Base-by-base conservation (phyloP, 306 rosid genomes). In the Sophora flavescens region DNA sequence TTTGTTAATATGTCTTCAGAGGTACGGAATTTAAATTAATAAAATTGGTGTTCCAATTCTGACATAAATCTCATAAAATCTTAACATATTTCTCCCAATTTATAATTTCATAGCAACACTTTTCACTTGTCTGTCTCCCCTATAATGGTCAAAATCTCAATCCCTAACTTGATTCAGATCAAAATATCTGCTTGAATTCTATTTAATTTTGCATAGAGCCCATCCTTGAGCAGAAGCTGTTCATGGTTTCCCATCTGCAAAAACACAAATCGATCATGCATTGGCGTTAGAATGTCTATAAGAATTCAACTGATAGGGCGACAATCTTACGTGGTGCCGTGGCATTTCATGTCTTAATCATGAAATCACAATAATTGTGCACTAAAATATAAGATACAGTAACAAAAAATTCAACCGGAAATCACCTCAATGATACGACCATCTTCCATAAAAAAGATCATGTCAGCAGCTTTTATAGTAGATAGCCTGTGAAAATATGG, bases 401-500 rank as follows among this genome's bases (percentile, higher is more conserved):
- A 67, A 30, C 52, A 13, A 68, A 54, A n/a, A 54, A 28, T 67
- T 80, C 70, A 50, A 63, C 26, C 1, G 70, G 65, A 44, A 79
- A 74, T 65, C 84, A 93, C 98, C 98, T 93, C 97, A 12, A 91
- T 75, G 72, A 89, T 80, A 75, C 72, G 83, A 76, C 98, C 98
- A 18, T 63, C 74, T 68, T 91, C 98, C 92, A 91, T 89, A 41
- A 91, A 97, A 32, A 93, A 83, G 69, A 93, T 89, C 63, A 88
- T 74, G 78, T 93, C 98, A 61, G 97, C 97, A 38, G 91, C 96
- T 91, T 88, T 90, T 61, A 89, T 78, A 5, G 98, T 89, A 68
- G 98, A 93, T 62, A 93, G 96, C 90, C 98, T 93, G 88, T 53
- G 41, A 70, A 80, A 51, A 47, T 8, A 63, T 5, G 18, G 59